phyloP scores from a whole-genome alignment of 1,284 basidiomycete species.

The Ganoderma meredithae region DNA sequence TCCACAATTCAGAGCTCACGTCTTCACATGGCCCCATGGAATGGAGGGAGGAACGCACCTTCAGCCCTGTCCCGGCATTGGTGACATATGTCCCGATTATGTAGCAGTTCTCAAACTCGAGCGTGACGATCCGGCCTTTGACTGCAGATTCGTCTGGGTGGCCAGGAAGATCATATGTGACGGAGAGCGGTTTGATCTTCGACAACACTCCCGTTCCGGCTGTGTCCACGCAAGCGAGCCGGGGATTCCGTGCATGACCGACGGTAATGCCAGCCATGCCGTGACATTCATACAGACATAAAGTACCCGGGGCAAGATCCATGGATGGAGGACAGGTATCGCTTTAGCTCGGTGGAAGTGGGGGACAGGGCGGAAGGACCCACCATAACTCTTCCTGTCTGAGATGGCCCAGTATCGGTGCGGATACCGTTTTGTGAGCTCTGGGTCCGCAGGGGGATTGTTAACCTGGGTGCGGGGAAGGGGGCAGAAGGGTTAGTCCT shows the following conservation, averaged over 20 bases:
- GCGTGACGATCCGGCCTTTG: constrained; percentile 81
- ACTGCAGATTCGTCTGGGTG: constrained; percentile 68
- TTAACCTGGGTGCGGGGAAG: constrained; percentile 59
- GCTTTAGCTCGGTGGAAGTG: background rate
- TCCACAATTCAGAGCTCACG: background rate
- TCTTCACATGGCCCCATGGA: too few relatives aligned
- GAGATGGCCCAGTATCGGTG: constrained; percentile 80
- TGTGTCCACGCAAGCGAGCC: constrained; percentile 37
- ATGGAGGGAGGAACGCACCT: constrained; percentile 52
- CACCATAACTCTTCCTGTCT: constrained; percentile 79
- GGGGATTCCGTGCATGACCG: background rate
- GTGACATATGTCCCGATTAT: constrained; percentile 87
- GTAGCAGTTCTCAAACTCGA: constrained; percentile 80
- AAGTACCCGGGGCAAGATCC: background rate
- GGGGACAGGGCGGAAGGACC: constrained; percentile 29
- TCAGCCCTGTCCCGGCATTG: constrained; percentile 85
- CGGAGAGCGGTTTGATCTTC: constrained; percentile 77
- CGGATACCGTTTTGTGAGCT: constrained; percentile 64
- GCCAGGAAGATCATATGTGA: constrained; percentile 72
- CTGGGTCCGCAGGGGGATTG: constrained; percentile 65
- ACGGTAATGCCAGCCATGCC: background rate
- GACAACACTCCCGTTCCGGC: constrained; percentile 86
- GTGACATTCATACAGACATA: background rate
- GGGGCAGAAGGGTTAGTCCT: background rate
- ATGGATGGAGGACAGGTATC: background rate